A percentile compares a stretch with the other conserved stretches of the same genome.
Evolutionary conservation across 805 yeast genomes (phyloP).

Genomic region (Starmerella powellii): DNA sequence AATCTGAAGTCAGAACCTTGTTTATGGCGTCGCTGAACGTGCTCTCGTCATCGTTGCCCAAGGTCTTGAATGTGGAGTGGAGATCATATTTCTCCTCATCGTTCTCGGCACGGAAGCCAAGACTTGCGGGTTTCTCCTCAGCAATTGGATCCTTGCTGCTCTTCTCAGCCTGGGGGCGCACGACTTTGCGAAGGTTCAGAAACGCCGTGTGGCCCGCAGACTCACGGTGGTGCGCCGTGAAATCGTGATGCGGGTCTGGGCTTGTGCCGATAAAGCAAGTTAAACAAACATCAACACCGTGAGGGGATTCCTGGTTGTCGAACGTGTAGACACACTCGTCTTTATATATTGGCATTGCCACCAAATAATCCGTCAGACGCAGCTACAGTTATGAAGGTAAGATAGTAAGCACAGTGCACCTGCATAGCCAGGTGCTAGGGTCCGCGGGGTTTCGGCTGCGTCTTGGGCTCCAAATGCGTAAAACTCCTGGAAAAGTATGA

Average conservation of each 20-base stretch:
- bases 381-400: too few relatives aligned
- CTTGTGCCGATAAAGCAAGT: conserved; percentile 41
- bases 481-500: too few relatives aligned
- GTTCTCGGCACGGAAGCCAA: conserved; percentile 51
- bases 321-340: conserved; percentile 88
- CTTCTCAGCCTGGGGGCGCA: conserved; percentile 35
- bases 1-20: conserved; percentile 43
- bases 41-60: conserved; percentile 20
- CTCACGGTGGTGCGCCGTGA: conserved; percentile 45
- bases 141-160: conserved; percentile 58
- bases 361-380: too few relatives aligned
- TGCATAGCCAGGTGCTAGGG: too few relatives aligned
- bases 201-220: conserved; percentile 44
- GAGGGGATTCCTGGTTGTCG: conserved; percentile 44
- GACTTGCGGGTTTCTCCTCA: conserved; percentile 41
- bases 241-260: conserved; percentile 55
- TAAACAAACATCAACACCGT: conserved; percentile 68
- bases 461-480: too few relatives aligned
- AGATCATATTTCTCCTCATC: conserved; percentile 55
- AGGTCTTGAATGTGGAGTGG: conserved; percentile 33
- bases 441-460: too few relatives aligned
- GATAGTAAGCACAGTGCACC: too few relatives aligned
- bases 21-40: conserved; percentile 27
- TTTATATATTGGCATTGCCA: conserved; percentile 42
- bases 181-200: conserved; percentile 45